Base-by-base conservation (phyloP, 1,284 basidiomycete genomes). In the Rhodotorula sp. region DNA sequence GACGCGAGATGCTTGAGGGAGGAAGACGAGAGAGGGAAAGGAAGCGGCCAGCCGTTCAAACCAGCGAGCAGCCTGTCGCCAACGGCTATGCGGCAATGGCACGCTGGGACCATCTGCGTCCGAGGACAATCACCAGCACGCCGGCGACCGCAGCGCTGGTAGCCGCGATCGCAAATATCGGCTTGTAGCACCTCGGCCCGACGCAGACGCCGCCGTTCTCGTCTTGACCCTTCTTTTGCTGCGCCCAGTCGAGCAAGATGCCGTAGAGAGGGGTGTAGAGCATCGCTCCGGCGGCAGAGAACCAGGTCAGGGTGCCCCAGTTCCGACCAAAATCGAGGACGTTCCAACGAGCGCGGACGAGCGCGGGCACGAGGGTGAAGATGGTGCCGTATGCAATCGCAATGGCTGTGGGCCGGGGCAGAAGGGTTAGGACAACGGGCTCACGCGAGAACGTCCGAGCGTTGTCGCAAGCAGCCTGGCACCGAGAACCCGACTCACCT, bases 271-370 rank as follows among this genome's bases (percentile, higher is more conserved):
- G 69, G 0, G 74, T 77, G 60, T 71, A 77, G 52, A 78, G 56
- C 43, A 75, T 38, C 21, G 76, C 74, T 7, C 77, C 77, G 34
- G 69, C 18, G 21, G 77, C 77, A 2, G 77, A 77, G 62, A 77
- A 76, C 70, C 72, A 71, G 69, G 72, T 75, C n/a, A 77, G 48
- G 3, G 76, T 58, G 4, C 76, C 77, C 69, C 75, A 78, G 60
- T 77, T 77, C 6, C 77, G 58, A 6, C 77, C 77, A 49, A 78
- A 78, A n/a, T 70, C 57, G 38, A 58, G 62, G 45, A 66, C 28
- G n/a, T 66, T 65, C 70, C 72, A 78, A 19, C 74, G 69, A 7
- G 69, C 63, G 23, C 75, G 69, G 26, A 78, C 71, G 50, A 78
- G 69, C 1, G 77, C 68, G 0, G 77, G 77, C 0, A 65, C 60